Base-by-base conservation (phyloP, 2,329 filamentous ascomycete genomes). In the Escovopsis sp. region DNA sequence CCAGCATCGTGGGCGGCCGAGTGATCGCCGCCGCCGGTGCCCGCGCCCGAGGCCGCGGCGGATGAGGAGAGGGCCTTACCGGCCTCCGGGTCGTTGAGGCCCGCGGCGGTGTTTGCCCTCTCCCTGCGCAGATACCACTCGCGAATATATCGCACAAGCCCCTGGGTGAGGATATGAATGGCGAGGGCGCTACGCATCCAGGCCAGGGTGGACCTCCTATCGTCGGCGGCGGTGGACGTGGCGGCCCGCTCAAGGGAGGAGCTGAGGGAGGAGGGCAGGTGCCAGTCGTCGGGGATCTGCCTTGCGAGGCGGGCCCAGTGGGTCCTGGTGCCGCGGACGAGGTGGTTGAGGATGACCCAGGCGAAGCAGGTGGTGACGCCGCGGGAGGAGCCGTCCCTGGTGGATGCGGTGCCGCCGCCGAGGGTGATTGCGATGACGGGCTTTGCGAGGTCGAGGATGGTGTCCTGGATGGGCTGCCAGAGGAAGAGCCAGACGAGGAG, bases 351-450 rank as follows among this genome's bases (percentile, higher is more conserved):
- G 36, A 74, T 51, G 36, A 88, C 79, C 59, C 85, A 80, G 49
- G 73, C 65, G 50, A 84, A 72, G 57, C 81, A 86, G 35, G 81
- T 74, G 40, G 83, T 69, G 38, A 85, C 76, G 55, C 82, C 85
- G 53, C 80, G 77, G 43, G 80, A 79, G 4, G 80, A 77, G 41
- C 80, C 78, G 46, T 80, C 75, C 51, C 72, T 74, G 7, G 77
- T 76, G 48, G 73, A 78, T 3, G 28, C 28, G 7, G 78, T 82
- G 45, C 86, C 86, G 46, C 87, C 88, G 48, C 88, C 88, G 10
- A 95, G 68, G 1, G 87, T 93, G 45, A 94, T 78, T 45, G 88
- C 88, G 56, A 95, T 93, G 57, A 94, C 86, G 45, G 89, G 85
- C 62, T 95, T 89, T 46, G 88, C 86, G 41, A 94, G 73, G 58